These are phyloP conservation scores for Agarophyton chilense DNA, from an alignment of 23 red algal species.

Conservation along the genomic window DNA sequence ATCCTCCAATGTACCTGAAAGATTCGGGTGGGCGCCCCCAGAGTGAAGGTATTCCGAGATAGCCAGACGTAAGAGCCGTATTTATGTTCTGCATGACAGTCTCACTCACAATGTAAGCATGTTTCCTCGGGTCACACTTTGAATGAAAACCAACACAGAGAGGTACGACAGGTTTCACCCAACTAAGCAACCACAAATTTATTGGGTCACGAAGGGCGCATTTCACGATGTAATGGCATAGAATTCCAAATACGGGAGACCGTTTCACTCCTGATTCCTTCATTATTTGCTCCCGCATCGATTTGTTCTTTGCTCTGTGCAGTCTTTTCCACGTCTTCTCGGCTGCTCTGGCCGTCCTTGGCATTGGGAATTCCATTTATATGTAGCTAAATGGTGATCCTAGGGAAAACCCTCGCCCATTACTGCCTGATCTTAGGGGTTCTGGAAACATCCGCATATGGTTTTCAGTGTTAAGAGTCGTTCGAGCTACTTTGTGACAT, in stretches of 20 bases:
- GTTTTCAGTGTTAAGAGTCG: too few relatives aligned
- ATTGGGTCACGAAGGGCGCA: neutral
- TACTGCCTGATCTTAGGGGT: too few relatives aligned
- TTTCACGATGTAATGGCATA: neutral
- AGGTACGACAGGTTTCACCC: neutral
- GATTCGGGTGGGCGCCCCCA: neutral
- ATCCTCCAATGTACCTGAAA: neutral
- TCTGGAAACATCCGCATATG: neutral
- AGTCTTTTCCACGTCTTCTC: too few relatives aligned
- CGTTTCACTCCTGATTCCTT: slow-evolving; percentile 10
- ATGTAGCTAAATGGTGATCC: too few relatives aligned
- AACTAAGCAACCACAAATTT: neutral
- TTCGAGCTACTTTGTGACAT: slow-evolving; percentile 11
- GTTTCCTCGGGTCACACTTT: neutral
- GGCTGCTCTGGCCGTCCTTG: too few relatives aligned
- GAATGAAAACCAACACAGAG: neutral
- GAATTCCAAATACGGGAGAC: neutral
- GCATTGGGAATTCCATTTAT: too few relatives aligned
- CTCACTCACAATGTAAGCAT: neutral
- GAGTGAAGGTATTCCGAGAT: neutral
- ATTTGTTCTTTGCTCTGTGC: neutral
- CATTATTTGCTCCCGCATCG: neutral
- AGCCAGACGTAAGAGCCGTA: neutral
- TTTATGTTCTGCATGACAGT: too few relatives aligned
- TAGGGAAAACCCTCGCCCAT: neutral